These are phyloP conservation scores for Fusarium brevicatenulatum DNA, from an alignment of 2,329 filamentous ascomycete species.

Conservation along the genomic window DNA sequence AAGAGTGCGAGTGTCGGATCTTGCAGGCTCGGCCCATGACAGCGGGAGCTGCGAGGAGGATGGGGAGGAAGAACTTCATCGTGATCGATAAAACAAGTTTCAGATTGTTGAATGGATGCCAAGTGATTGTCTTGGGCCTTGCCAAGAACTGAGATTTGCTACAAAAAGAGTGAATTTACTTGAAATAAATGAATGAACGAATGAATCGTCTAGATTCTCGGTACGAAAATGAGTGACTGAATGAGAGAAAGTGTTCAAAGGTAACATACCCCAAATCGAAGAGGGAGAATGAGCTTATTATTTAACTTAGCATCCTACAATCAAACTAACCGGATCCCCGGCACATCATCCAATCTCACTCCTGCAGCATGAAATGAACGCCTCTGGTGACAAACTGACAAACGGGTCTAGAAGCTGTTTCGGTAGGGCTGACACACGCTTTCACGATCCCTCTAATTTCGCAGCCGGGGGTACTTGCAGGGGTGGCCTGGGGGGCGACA, in stretches of 20 bases:
- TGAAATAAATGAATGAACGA: conserved; percentile 26
- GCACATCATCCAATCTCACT: conserved; percentile 26
- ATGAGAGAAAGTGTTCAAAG: conserved; percentile 10
- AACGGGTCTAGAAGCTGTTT: conserved; percentile 36
- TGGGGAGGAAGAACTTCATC: conserved; percentile 42
- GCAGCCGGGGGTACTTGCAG: conserved; percentile 15
- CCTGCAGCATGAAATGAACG: conserved; percentile 6
- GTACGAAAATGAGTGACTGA: conserved; percentile 23
- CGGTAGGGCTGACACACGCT: conserved; percentile 42
- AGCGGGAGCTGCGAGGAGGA: conserved; percentile 40
- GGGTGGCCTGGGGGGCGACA: conserved; percentile 12
- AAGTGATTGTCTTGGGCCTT: conserved; percentile 22
- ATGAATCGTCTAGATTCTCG: neutral
- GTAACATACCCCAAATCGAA: neutral
- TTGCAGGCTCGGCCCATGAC: conserved; percentile 44
- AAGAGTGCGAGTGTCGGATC: conserved; percentile 19
- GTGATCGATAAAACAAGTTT: conserved; percentile 26
- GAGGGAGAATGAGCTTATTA: neutral
- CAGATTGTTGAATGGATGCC: neutral
- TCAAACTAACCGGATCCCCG: conserved; percentile 8
- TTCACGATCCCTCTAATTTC: conserved; percentile 42
- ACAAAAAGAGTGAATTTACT: conserved; percentile 11
- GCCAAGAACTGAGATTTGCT: conserved; percentile 19
- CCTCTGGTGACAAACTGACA: neutral
- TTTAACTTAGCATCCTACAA: conserved; percentile 3